A percentile compares a stretch with the other conserved stretches of the same genome.
Evolutionary conservation across 805 yeast genomes (phyloP).

Genomic region (Tetrapisispora fleetii): DNA sequence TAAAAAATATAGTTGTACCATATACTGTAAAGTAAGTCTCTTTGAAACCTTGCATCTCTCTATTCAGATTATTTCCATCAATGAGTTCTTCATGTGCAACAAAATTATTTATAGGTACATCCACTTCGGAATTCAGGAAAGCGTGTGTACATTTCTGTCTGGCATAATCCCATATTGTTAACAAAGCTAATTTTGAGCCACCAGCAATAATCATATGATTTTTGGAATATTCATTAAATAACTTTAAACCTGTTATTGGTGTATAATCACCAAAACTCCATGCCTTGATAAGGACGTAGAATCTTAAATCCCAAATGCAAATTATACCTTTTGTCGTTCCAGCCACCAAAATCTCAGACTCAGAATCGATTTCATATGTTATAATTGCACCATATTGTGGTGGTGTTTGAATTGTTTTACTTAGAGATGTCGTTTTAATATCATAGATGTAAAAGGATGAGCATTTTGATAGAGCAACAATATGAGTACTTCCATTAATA

Average conservation of each 20-base stretch:
- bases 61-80: conserved; percentile 3
- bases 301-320: conserved; percentile 75
- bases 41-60: neutral
- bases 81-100: conserved; percentile 9
- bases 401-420: conserved; percentile 40
- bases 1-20: conserved; percentile 11
- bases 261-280: conserved; percentile 47
- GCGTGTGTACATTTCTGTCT: conserved; percentile 46
- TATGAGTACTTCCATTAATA: conserved; percentile 31
- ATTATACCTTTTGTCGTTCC: conserved; percentile 72
- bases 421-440: conserved; percentile 43
- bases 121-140: conserved; percentile 20
- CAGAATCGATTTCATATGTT: conserved; percentile 45
- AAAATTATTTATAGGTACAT: conserved; percentile 17
- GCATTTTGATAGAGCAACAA: conserved; percentile 44
- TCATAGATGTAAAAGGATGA: conserved; percentile 47
- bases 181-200: conserved; percentile 49
- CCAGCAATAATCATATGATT: conserved; percentile 50
- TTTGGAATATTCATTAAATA: conserved; percentile 24
- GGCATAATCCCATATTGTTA: conserved; percentile 70
- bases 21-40: conserved; percentile 2
- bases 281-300: conserved; percentile 46
- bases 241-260: conserved; percentile 41
- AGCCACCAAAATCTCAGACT: conserved; percentile 51
- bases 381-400: conserved; percentile 57